Evolutionary conservation across 106 monocot genomes (phyloP), one percentile per base, ranked within the genome.

Genomic region (Dendrobium officinale): DNA sequence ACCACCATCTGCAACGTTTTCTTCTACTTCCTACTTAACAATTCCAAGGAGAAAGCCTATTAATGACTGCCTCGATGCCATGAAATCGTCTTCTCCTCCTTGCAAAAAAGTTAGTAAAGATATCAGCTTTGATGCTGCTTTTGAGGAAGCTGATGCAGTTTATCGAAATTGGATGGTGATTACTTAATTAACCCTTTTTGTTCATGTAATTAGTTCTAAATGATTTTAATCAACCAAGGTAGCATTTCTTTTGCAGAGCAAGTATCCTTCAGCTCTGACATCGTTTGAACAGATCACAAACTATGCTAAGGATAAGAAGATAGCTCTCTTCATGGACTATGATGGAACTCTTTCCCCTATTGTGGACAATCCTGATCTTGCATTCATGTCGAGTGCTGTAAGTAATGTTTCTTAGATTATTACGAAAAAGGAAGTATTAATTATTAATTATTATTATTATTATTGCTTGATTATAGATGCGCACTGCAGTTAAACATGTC

Each of bases 271-370:
- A 29, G 97, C 94, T 47, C 66, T 97, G 31, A 72, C 83, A 26
- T 84, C 86, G 43, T 92, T 97, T 83, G 92, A 94, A 42, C 85
- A 89, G 77, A 92, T 97, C 1, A 77, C 66, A 80, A 78, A 42
- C 66, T 26, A 68, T 79, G 90, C 90, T 4, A 79, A 84, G 75
- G 90, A 89, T 4, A 92, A 92, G 81, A 75, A 88, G 58, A 88
- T 97, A 67, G 97, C 88, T 9, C 68, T 97, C 78, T 97, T 97
- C 79, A 73, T 97, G 55, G 97, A 97, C 75, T 97, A 97, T 75
- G 97, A 97, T 80, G 97, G 97, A 49, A 97, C 97, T 19, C 91
- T 97, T 79, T 92, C 97, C n/a, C 92, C 90, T 17, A 97, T 97
- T 61, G 97, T 97, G 15, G 86, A 87, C 77, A 89, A 97, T 55